These are phyloP conservation scores for Yamadazyma dushanensis DNA, from an alignment of 1,139 yeast genomes.

Conservation along the genomic window DNA sequence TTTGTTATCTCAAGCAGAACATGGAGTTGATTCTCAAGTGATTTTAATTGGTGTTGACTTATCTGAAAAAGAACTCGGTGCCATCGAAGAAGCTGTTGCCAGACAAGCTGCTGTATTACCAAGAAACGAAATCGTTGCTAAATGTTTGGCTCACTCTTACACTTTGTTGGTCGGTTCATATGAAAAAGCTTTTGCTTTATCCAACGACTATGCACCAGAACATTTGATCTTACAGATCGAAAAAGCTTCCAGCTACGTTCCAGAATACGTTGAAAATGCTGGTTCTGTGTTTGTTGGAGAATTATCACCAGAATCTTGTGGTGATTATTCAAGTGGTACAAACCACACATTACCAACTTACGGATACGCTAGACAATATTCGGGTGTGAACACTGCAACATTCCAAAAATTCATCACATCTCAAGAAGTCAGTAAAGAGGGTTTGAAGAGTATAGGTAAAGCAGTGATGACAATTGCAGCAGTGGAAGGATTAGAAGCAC, in stretches of 20 bases:
- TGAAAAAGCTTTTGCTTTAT: constrained; percentile 78
- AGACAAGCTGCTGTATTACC: constrained; percentile 85
- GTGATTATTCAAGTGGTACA: constrained; percentile 97
- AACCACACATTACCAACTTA: constrained; percentile 97
- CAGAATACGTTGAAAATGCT: constrained; percentile 77
- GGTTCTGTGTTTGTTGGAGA: constrained; percentile 97
- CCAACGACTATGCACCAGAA: constrained; percentile 94
- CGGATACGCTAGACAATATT: constrained; percentile 96
- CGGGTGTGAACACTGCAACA: constrained; percentile 95
- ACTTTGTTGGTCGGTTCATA: constrained; percentile 66
- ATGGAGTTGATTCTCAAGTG: constrained; percentile 97
- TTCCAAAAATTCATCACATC: constrained; percentile 94
- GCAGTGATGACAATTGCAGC: constrained; percentile 98
- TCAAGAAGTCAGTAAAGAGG: constrained; percentile 84
- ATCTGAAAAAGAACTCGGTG: constrained; percentile 55
- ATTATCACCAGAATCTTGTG: constrained; percentile 95
- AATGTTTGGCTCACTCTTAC: constrained; percentile 89
- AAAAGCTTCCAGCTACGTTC: constrained; percentile 71
- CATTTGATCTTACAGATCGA: constrained; percentile 90
- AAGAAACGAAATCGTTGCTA: constrained; percentile 88
- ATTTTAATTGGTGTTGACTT: constrained; percentile 82
- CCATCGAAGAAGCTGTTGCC: constrained; percentile 78
- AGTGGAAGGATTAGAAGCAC: constrained; percentile 96
- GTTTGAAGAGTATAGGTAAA: constrained; percentile 81
- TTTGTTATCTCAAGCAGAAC: constrained; percentile 96